Conservation (phyloP, 208 protist species). For the Novymonas esmeraldas region DNA sequence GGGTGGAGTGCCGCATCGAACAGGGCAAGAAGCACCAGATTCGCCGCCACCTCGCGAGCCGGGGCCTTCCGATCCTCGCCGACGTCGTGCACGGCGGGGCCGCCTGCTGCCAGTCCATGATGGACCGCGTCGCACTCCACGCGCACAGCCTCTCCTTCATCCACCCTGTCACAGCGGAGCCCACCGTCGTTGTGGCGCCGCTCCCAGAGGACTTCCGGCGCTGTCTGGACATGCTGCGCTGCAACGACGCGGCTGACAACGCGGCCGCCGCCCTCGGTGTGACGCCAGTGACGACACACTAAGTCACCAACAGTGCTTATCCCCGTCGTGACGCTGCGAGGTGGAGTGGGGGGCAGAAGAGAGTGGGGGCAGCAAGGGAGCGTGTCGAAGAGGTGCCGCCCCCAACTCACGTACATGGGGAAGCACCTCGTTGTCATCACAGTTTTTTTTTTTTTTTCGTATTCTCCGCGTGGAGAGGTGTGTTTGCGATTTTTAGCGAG, state of each 20-base stretch:
- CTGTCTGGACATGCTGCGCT: conserved; percentile 32
- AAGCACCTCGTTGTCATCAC: too few relatives aligned
- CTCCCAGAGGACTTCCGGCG: conserved; percentile 55
- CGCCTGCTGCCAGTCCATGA: conserved; percentile 54
- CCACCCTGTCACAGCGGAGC: conserved; percentile 54
- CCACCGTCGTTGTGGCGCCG: conserved; percentile 47
- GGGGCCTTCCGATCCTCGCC: conserved; percentile 72
- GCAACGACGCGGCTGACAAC: background rate
- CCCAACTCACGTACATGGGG: too few relatives aligned
- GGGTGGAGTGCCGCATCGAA: conserved; percentile 82
- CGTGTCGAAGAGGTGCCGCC: too few relatives aligned
- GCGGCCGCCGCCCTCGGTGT: background rate
- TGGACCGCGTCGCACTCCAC: conserved; percentile 77
- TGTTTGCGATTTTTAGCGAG: too few relatives aligned
- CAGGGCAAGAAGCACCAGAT: conserved; percentile 91
- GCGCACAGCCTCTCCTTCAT: conserved; percentile 62
- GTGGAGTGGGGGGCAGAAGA: too few relatives aligned
- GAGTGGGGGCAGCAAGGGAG: too few relatives aligned
- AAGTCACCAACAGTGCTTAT: too few relatives aligned
- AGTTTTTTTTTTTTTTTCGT: too few relatives aligned
- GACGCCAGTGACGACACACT: background rate
- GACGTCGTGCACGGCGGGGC: conserved; percentile 86
- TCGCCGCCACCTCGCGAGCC: conserved; percentile 72
- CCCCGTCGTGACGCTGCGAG: too few relatives aligned
- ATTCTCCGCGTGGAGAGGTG: too few relatives aligned